Conservation (phyloP, 129 eudicot species). For the Helianthus annuus region HanXRQr2.0-SUNRISE NC_035448.2:9628653-9629152, state of each 20-base stretch:
- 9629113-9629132: not conserved
- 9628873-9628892: not conserved
- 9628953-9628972: constrained; percentile 3
- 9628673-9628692: too few relatives aligned
- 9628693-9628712: too few relatives aligned
- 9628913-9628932: not conserved
- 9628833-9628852: not conserved
- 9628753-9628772: too few relatives aligned
- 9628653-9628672: too few relatives aligned
- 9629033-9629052: not conserved
- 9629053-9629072: not conserved
- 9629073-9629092: constrained; percentile 5
- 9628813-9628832: not conserved
- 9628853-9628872: not conserved
- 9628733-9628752: too few relatives aligned
- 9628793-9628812: not conserved
- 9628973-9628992: constrained; percentile 9
- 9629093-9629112: constrained; percentile 13
- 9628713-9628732: too few relatives aligned
- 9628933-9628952: not conserved
- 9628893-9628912: not conserved
- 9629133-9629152: constrained; percentile 12
- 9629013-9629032: not conserved
- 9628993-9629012: not conserved
- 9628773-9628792: too few relatives aligned